Conservation (phyloP, 1,284 basidiomycete species). For the Moesziomyces antarcticus region DNA sequence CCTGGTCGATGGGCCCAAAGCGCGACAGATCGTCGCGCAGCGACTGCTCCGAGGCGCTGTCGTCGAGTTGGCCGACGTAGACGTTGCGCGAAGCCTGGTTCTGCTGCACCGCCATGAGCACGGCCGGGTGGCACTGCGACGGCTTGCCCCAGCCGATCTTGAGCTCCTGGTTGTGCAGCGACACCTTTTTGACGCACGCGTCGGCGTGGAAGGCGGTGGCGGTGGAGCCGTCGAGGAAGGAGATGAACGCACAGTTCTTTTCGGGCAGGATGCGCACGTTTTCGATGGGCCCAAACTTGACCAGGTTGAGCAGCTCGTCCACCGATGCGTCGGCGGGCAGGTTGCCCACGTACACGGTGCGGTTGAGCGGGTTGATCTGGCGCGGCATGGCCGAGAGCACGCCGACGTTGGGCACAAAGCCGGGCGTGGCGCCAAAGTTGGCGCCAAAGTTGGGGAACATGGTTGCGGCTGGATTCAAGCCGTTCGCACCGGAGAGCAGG, state of each 20-base stretch:
- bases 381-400: constrained; percentile 30
- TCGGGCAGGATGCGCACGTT: constrained; percentile 94
- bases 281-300: constrained; percentile 97
- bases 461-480: constrained; percentile 21
- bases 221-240: constrained; percentile 68
- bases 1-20: constrained; percentile 67
- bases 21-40: constrained; percentile 61
- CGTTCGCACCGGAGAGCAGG: constrained; percentile 24
- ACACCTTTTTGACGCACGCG: constrained; percentile 64
- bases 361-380: constrained; percentile 66
- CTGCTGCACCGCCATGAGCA: constrained; percentile 66
- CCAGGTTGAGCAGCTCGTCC: constrained; percentile 95
- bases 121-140: constrained; percentile 56
- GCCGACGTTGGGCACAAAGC: constrained; percentile 37
- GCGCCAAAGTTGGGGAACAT: constrained; percentile 38
- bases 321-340: constrained; percentile 94
- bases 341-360: constrained; percentile 97
- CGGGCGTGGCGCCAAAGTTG: constrained; percentile 32
- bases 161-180: constrained; percentile 65
- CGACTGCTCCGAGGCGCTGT: constrained; percentile 56
- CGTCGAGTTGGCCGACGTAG: constrained; percentile 64
- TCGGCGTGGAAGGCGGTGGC: constrained; percentile 67
- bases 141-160: constrained; percentile 68
- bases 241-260: constrained; percentile 97
- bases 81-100: constrained; percentile 66